These are phyloP conservation scores for Trebouxia sp. DNA, from an alignment of 139 green algal genomes.

Conservation along the genomic window DNA sequence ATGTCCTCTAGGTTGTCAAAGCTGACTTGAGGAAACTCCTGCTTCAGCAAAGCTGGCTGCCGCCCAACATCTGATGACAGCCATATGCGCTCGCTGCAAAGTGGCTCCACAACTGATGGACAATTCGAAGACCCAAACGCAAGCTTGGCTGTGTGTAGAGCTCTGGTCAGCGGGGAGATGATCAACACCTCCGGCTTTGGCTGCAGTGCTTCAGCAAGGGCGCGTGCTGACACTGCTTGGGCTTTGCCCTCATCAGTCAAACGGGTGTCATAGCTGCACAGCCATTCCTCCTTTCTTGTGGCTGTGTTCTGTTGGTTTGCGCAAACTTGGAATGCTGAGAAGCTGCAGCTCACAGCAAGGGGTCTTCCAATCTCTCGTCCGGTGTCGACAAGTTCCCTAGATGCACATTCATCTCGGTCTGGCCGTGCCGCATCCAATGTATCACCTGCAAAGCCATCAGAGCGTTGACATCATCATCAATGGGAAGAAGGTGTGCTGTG, in stretches of 20 bases:
- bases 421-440: constrained; percentile 50
- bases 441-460: constrained; percentile 19
- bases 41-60: background rate
- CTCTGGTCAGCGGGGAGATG: constrained; percentile 58
- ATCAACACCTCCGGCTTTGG: constrained; percentile 49
- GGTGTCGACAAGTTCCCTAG: constrained; percentile 30
- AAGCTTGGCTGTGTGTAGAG: constrained; percentile 62
- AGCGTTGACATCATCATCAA: too few species aligned
- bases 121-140: constrained; percentile 44
- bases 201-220: background rate
- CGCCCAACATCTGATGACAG: constrained; percentile 60
- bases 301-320: background rate
- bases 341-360: constrained; percentile 41
- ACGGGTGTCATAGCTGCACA: constrained; percentile 55
- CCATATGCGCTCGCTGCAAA: constrained; percentile 63
- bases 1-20: constrained; percentile 1
- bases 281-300: background rate
- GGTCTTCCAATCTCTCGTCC: constrained; percentile 40
- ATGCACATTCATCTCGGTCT: constrained; percentile 64
- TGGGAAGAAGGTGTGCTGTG: too few species aligned
- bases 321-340: too few species aligned
- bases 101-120: constrained; percentile 42
- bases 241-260: constrained; percentile 29
- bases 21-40: background rate
- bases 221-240: constrained; percentile 14